Percentiles rank a stretch among this genome's conserved stretches.
These are phyloP conservation scores for Borovskyia barvae DNA, from an alignment of 208 protist species.

Conservation along the genomic window DNA sequence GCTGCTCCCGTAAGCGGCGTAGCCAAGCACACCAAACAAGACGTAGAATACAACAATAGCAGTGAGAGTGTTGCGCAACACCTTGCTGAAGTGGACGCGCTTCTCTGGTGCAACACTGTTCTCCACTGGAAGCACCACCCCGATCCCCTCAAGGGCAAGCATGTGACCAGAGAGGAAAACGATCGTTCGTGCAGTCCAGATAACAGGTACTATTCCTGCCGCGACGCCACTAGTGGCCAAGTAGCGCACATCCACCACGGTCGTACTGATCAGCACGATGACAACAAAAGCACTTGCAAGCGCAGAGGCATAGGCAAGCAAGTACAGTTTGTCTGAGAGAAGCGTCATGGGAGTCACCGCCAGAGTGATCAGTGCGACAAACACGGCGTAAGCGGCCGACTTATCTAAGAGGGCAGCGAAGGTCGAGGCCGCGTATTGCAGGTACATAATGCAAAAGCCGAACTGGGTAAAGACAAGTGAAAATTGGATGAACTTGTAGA, in stretches of 20 bases:
- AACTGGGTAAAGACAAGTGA: slow-evolving; percentile 86
- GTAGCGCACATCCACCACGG: slow-evolving; percentile 38
- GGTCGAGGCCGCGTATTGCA: slow-evolving; percentile 78
- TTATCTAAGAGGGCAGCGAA: slow-evolving; percentile 45
- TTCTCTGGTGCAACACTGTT: slow-evolving; percentile 63
- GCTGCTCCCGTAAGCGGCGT: slow-evolving; percentile 66
- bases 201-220: slow-evolving; percentile 20
- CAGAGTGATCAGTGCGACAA: slow-evolving; percentile 45
- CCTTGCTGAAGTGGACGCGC: slow-evolving; percentile 29
- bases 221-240: slow-evolving; percentile 42
- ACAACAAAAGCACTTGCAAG: slow-evolving; percentile 58
- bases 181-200: slow-evolving; percentile 43
- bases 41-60: slow-evolving; percentile 62
- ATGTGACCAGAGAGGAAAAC: slow-evolving; percentile 80
- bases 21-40: slow-evolving; percentile 64
- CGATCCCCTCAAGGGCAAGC: slow-evolving; percentile 79
- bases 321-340: slow-evolving; percentile 53
- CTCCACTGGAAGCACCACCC: slow-evolving; percentile 73
- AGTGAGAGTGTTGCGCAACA: slow-evolving; percentile 58
- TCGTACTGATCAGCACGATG: slow-evolving; percentile 51
- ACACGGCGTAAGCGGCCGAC: slow-evolving; percentile 35
- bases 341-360: slow-evolving; percentile 74
- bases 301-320: slow-evolving; percentile 64
- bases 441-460: slow-evolving; percentile 81
- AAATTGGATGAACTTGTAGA: slow-evolving; percentile 61